Percentiles rank a stretch among this genome's conserved stretches.
These are phyloP conservation scores for Nicotiana tomentosiformis DNA, from an alignment of 257 asterid species.

Conservation along the genomic window DNA sequence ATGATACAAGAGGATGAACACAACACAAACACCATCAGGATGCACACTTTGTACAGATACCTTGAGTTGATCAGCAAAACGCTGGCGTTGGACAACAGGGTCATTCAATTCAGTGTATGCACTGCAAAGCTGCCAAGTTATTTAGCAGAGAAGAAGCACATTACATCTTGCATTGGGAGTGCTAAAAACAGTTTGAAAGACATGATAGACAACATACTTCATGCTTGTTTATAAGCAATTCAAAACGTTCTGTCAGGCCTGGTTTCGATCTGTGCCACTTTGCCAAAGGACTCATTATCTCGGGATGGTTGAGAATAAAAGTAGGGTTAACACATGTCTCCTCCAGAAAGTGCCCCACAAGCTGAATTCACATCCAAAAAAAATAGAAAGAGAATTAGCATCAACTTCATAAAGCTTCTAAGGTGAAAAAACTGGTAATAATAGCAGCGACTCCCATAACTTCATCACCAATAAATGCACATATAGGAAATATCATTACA, in stretches of 20 bases:
- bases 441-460: background rate
- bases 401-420: background rate
- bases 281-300: constrained; percentile 90
- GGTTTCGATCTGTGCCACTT: constrained; percentile 88
- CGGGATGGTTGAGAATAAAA: constrained; percentile 86
- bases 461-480: background rate
- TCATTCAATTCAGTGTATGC: constrained; percentile 84
- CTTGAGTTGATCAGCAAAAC: no score
- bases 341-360: constrained; percentile 87
- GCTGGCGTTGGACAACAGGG: constrained; percentile 73
- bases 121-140: constrained; percentile 57
- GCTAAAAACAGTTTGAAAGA: background rate
- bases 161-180: background rate
- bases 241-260: constrained; percentile 82
- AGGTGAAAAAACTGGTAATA: background rate
- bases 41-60: no score
- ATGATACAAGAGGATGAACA: background rate
- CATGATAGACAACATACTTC: constrained; percentile 38
- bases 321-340: constrained; percentile 72
- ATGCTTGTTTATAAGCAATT: constrained; percentile 82
- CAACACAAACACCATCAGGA: background rate
- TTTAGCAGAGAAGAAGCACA: background rate
- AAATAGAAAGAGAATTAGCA: background rate
- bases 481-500: background rate
- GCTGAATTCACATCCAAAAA: constrained; percentile 31